Conservation (phyloP, 208 protist species). For the Crithidia brevicula region DNA sequence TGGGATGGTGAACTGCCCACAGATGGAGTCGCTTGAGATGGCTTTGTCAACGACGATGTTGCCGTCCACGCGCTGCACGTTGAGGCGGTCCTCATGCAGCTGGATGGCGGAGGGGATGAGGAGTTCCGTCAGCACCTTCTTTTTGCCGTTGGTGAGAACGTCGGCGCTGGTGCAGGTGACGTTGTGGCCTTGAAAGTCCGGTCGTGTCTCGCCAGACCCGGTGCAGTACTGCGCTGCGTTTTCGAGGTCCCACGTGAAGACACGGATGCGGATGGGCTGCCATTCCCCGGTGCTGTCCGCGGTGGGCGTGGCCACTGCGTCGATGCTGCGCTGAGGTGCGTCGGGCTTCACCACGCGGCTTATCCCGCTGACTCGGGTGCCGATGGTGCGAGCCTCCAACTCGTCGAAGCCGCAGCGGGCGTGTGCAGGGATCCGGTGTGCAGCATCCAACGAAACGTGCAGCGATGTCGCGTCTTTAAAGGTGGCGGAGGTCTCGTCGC, state of each 20-base stretch:
- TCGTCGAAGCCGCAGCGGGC: neutral
- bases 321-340: neutral
- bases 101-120: conserved; percentile 48
- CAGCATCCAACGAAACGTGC: too few relatives aligned
- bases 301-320: neutral
- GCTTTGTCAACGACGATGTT: neutral
- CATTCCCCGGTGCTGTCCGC: neutral
- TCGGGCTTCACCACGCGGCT: neutral
- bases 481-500: too few relatives aligned
- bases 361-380: neutral
- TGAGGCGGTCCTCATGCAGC: conserved; percentile 58
- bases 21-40: neutral
- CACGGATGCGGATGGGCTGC: neutral
- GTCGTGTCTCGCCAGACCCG: neutral
- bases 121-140: conserved; percentile 21
- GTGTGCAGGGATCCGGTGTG: too few relatives aligned
- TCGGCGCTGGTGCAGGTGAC: conserved; percentile 23
- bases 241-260: neutral
- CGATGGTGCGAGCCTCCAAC: neutral
- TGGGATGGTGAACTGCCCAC: neutral
- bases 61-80: conserved; percentile 22
- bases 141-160: conserved; percentile 50
- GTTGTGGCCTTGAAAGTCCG: neutral
- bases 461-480: too few relatives aligned
- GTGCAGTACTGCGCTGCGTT: neutral